Base-by-base conservation (phyloP, 441 rosid genomes). In the Viola pubescens region DNA sequence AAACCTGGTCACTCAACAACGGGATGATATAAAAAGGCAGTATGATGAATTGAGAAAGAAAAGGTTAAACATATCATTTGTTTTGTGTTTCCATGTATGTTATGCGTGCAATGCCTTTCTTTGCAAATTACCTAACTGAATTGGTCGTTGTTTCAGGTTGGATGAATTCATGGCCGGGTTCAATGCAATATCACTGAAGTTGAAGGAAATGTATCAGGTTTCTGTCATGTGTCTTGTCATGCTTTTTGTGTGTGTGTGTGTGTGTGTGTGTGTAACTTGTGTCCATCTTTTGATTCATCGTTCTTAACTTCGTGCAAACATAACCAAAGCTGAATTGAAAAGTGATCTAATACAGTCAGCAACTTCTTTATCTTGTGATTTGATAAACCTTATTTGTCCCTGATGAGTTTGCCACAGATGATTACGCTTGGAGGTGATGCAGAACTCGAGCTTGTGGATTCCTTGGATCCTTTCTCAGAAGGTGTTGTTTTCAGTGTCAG, bases 151-250 rank as follows among this genome's bases (percentile, higher is more conserved):
- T 70, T 60, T 60, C 78, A 89, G 97, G 82, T 79, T 94, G 81
- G 97, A 90, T 70, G 99, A 88, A 74, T 90, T 94, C 81, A 90
- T 94, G 99, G 95, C 89, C 38, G 96, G 96, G 65, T 90, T 94
- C 62, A 94, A 90, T 75, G 69, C 90, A 56, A 94, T 90, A 74
- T 94, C 97, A 26, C 59, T 94, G 77, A 94, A 94, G 81, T 70
- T 94, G 52, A 94, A 90, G 76, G 99, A 94, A 79, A 90, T 94
- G 99, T 94, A 94, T 81, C 99, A 94, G 98, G 98, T 94, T 65
- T 62, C 79, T 60, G 65, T 34, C 41, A 53, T 53, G 56, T 12
- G 0, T n/a, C 2, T 19, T 13, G 37, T 19, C 11, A 6, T 7
- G 7, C 6, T 7, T 37, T n/a, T 11, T 52, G 56, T 19, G 40